phyloP scores from a whole-genome alignment of 1,139 yeast genomes.

The Blastobotrys serpentis region DNA sequence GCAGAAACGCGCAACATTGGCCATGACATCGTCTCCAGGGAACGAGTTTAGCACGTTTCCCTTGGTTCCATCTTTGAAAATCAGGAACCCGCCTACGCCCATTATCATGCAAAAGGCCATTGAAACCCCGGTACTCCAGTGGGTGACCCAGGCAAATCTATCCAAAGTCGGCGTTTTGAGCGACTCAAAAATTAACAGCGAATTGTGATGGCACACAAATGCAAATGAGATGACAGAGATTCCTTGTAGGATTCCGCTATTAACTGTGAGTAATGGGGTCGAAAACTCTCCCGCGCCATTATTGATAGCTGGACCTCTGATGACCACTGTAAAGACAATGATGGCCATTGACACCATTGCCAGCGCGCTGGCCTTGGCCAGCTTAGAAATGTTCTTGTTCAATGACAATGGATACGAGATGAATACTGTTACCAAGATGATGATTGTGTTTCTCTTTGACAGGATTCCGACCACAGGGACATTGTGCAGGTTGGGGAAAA shows the following conservation, averaged over 20 bases:
- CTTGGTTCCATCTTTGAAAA: slow-evolving; percentile 73
- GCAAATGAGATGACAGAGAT: slow-evolving; percentile 91
- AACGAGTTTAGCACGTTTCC: slow-evolving; percentile 89
- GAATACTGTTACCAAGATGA: slow-evolving; percentile 63
- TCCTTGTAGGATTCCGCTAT: slow-evolving; percentile 76
- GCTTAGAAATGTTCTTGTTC: slow-evolving; percentile 74
- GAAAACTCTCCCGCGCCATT: slow-evolving; percentile 40
- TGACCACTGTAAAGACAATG: slow-evolving; percentile 70
- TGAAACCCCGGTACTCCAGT: slow-evolving; percentile 77
- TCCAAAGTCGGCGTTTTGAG: slow-evolving; percentile 71
- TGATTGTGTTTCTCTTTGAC: slow-evolving; percentile 65
- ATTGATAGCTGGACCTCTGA: slow-evolving; percentile 64
- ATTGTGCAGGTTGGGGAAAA: slow-evolving; percentile 53
- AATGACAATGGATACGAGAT: slow-evolving; percentile 83
- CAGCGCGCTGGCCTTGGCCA: slow-evolving; percentile 85
- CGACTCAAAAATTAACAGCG: slow-evolving; percentile 84
- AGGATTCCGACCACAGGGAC: slow-evolving; percentile 50
- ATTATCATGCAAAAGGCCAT: slow-evolving; percentile 75
- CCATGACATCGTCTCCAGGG: slow-evolving; percentile 62
- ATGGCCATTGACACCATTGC: slow-evolving; percentile 82
- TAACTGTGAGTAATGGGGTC: slow-evolving; percentile 53
- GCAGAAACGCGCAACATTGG: slow-evolving; percentile 83
- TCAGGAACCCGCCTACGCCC: slow-evolving; percentile 77
- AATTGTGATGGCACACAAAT: slow-evolving; percentile 91
- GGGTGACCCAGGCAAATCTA: slow-evolving; percentile 74